Percentiles rank a stretch among this genome's conserved stretches.
phyloP scores from a whole-genome alignment of 2,329 filamentous ascomycete genomes.

The Akanthomyces lecanii region DNA sequence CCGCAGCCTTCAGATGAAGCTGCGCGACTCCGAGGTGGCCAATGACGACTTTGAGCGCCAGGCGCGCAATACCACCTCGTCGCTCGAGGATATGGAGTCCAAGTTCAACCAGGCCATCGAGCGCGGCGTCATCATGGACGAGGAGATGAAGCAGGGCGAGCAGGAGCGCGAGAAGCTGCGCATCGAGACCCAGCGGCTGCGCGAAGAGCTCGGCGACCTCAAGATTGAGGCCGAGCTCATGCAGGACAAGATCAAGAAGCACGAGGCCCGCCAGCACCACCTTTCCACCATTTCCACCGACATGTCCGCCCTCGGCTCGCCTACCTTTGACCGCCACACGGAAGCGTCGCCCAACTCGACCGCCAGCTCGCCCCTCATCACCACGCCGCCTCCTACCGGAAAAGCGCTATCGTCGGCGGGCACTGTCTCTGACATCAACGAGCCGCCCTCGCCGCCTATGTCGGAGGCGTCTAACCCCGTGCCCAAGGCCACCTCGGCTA shows the following conservation, averaged over 20 bases:
- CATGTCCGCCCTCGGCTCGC: slow-evolving; percentile 61
- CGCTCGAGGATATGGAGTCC: slow-evolving; percentile 91
- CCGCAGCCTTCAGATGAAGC: slow-evolving; percentile 72
- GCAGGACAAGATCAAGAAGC: slow-evolving; percentile 85
- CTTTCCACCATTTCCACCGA: slow-evolving; percentile 58
- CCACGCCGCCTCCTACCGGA: slow-evolving; percentile 71
- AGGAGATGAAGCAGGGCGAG: slow-evolving; percentile 87
- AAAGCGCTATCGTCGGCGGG: slow-evolving; percentile 55
- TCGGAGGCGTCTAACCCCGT: slow-evolving; percentile 73
- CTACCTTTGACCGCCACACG: slow-evolving; percentile 66
- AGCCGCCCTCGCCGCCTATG: slow-evolving; percentile 89
- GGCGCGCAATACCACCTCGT: slow-evolving; percentile 91
- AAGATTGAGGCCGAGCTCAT: slow-evolving; percentile 94
- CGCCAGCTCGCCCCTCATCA: slow-evolving; percentile 85
- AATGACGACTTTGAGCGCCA: slow-evolving; percentile 98
- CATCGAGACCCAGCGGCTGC: slow-evolving; percentile 84
- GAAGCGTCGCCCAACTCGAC: slow-evolving; percentile 75
- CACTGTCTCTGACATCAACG: slow-evolving; percentile 62
- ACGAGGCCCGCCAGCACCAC: slow-evolving; percentile 47
- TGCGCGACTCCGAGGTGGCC: slow-evolving; percentile 93
- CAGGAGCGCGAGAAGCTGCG: slow-evolving; percentile 85
- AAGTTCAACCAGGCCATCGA: slow-evolving; percentile 97
- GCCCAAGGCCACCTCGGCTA: slow-evolving; percentile 45
- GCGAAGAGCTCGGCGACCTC: slow-evolving; percentile 87
- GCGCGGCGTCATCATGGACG: slow-evolving; percentile 85